Evolutionary conservation across 2,329 filamentous ascomycete genomes (phyloP).

Genomic region (Cladobotryum mycophilum): DNA sequence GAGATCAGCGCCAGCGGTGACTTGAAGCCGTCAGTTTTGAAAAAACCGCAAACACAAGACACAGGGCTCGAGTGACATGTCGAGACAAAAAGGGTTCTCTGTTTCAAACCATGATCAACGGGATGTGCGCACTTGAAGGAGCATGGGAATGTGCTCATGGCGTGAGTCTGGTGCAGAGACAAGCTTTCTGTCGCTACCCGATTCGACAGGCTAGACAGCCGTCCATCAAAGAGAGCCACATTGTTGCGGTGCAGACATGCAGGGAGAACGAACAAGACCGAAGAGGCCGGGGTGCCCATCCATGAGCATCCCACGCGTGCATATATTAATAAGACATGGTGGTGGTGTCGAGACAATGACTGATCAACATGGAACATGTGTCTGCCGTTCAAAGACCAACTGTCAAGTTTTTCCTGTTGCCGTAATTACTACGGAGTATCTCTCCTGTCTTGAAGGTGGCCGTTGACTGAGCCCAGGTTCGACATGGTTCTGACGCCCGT

Average conservation of each 20-base stretch:
- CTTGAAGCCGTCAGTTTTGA: too few relatives aligned
- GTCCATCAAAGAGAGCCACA: neutral
- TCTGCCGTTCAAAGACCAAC: too few relatives aligned
- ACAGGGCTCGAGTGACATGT: too few relatives aligned
- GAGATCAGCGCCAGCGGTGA: too few relatives aligned
- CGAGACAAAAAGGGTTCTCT: constrained; percentile 6
- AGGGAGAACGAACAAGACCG: neutral
- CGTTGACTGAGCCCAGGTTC: neutral
- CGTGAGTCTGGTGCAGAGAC: neutral
- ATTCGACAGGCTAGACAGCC: constrained; percentile 2
- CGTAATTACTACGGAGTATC: too few relatives aligned
- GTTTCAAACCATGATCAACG: neutral
- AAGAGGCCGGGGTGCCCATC: neutral
- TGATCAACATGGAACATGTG: neutral
- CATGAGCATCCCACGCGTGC: too few relatives aligned
- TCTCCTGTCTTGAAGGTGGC: too few relatives aligned
- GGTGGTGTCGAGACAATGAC: neutral
- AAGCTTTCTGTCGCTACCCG: constrained; percentile 3
- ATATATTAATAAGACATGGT: neutral
- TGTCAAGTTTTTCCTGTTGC: too few relatives aligned
- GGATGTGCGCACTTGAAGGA: neutral
- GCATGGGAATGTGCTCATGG: neutral
- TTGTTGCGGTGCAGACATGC: neutral
- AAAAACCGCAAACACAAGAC: too few relatives aligned
- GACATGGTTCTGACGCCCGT: too few relatives aligned